phyloP scores from a whole-genome alignment of 1,139 yeast genomes.

The Geotrichum macrosporum region DNA sequence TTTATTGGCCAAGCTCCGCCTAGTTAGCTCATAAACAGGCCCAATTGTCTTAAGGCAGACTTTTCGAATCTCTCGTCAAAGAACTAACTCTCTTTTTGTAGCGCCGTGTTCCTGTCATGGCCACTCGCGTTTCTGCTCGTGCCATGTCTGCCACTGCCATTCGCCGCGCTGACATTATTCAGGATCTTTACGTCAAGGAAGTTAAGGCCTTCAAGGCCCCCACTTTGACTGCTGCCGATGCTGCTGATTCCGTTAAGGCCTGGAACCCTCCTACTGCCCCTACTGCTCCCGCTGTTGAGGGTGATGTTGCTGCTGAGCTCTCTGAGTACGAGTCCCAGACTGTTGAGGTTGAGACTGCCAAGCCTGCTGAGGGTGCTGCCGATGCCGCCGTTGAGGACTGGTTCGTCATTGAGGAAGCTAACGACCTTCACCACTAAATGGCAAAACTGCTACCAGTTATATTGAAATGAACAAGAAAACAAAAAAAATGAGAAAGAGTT shows the following conservation, averaged over 20 bases:
- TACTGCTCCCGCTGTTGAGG: slow-evolving; percentile 64
- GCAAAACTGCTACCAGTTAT: no score
- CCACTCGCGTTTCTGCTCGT: slow-evolving; percentile 15
- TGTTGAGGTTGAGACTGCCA: slow-evolving; percentile 61
- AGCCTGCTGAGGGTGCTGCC: slow-evolving; percentile 46
- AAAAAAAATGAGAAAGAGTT: no score
- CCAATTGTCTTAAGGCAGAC: no score
- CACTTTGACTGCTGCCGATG: slow-evolving; percentile 65
- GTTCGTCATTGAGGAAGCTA: slow-evolving; percentile 65
- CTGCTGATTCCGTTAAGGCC: slow-evolving; percentile 73
- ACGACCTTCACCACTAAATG: slow-evolving; percentile 53
- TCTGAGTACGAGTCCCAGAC: slow-evolving; percentile 67
- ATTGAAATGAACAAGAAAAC: no score
- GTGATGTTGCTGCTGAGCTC: slow-evolving; percentile 66
- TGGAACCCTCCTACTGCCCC: slow-evolving; percentile 80
- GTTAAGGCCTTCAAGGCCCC: slow-evolving; percentile 85
- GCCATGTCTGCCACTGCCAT: slow-evolving; percentile 20
- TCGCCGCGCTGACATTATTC: slow-evolving; percentile 51
- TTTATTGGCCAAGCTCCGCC: slow-evolving; percentile 1
- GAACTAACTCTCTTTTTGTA: slow-evolving; percentile 10
- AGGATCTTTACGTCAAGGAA: slow-evolving; percentile 83
- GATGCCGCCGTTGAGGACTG: slow-evolving; percentile 48
- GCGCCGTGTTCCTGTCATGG: slow-evolving; percentile 19
- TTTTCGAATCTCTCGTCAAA: no score
- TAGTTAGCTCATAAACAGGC: background rate